phyloP scores from a whole-genome alignment of 1,284 basidiomycete genomes.

The Volvariella surrecta region DNA sequence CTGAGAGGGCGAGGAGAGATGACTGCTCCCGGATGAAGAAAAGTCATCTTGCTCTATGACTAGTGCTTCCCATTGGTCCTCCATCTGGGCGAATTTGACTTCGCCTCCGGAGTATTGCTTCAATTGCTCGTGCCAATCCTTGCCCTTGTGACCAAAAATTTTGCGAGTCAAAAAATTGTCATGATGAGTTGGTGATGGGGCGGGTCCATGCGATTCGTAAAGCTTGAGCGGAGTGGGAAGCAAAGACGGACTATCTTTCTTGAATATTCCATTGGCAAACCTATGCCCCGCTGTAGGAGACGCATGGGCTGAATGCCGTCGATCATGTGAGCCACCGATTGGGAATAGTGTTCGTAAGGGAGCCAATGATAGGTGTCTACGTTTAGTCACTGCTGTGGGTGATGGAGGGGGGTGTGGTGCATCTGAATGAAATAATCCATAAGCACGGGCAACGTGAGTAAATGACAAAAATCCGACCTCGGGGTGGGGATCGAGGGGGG shows the following conservation, averaged over 20 bases:
- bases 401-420: too few species aligned
- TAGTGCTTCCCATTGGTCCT: too few species aligned
- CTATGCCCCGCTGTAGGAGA: background rate
- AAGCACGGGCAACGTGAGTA: too few species aligned
- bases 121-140: background rate
- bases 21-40: too few species aligned
- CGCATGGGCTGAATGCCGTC: background rate
- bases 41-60: too few species aligned
- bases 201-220: background rate
- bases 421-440: too few species aligned
- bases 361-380: background rate
- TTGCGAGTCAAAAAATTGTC: background rate
- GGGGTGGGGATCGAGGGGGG: too few species aligned
- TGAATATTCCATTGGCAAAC: background rate
- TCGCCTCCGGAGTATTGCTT: too few species aligned
- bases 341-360: background rate
- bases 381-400: background rate
- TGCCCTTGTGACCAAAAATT: background rate
- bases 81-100: too few species aligned
- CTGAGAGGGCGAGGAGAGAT: too few species aligned
- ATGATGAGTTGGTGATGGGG: background rate
- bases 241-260: background rate
- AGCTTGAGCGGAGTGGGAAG: background rate
- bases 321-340: background rate
- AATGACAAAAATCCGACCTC: too few species aligned